Evolutionary conservation across 2,329 filamentous ascomycete species (phyloP).

Genomic region (Stagonosporopsis tanaceti): DNA sequence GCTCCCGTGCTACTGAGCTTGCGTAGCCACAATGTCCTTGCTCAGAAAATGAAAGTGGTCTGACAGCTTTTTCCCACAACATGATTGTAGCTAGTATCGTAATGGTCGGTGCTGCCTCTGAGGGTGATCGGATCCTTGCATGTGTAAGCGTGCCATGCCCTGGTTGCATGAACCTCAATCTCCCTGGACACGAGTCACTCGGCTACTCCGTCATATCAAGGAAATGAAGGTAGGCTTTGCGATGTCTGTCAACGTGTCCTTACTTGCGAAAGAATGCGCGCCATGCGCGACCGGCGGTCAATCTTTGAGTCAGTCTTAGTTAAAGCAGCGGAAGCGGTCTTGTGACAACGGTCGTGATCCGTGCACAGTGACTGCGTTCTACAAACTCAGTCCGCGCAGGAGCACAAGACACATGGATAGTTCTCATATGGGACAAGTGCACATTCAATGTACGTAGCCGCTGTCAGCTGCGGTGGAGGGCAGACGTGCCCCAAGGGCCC

Average conservation of each 20-base stretch:
- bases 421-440: slow-evolving; percentile 1
- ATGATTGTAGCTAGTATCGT: slow-evolving; percentile 3
- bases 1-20: neutral
- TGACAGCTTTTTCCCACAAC: slow-evolving; percentile 7
- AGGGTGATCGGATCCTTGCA: slow-evolving; percentile 8
- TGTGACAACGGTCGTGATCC: neutral
- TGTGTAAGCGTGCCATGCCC: slow-evolving; percentile 2
- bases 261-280: slow-evolving; percentile 8
- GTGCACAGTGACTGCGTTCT: neutral
- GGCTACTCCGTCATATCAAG: slow-evolving; percentile 1
- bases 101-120: neutral
- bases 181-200: slow-evolving; percentile 10
- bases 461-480: slow-evolving; percentile 17
- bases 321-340: slow-evolving; percentile 11
- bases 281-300: slow-evolving; percentile 3
- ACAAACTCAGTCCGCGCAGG: neutral
- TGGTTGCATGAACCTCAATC: slow-evolving; percentile 12
- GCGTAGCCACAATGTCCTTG: neutral
- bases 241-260: slow-evolving; percentile 5
- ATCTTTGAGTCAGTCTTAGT: slow-evolving; percentile 7
- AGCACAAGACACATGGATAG: neutral
- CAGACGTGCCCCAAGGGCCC: slow-evolving; percentile 8
- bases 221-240: neutral
- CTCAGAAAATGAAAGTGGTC: neutral
- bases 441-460: slow-evolving; percentile 4